A percentile compares a stretch with the other conserved stretches of the same genome.
phyloP scores from a whole-genome alignment of 1,284 basidiomycete species.

The Caloboletus firmus region DNA sequence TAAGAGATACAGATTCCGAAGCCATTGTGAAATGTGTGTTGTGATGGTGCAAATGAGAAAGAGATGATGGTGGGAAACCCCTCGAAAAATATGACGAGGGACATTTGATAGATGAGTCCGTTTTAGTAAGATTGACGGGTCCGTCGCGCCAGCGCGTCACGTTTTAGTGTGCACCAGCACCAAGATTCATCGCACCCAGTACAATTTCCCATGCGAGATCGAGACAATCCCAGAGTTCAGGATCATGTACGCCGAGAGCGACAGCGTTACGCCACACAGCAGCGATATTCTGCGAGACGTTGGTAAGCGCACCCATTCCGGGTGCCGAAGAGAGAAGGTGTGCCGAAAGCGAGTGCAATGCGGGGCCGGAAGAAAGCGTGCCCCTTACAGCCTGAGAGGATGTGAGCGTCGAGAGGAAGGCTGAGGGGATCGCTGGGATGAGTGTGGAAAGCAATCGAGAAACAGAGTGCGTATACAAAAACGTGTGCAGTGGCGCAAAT shows the following conservation, averaged over 20 bases:
- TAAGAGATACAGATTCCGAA: conserved; percentile 34
- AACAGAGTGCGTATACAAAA: conserved; percentile 63
- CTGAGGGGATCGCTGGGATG: conserved; percentile 53
- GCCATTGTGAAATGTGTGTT: conserved; percentile 18
- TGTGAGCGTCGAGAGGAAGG: conserved; percentile 49
- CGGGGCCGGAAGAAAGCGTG: conserved; percentile 44
- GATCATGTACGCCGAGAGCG: conserved; percentile 64
- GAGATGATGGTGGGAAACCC: conserved; percentile 28
- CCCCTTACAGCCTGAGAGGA: conserved; percentile 46
- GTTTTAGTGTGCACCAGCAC: conserved; percentile 38
- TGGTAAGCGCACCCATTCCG: conserved; percentile 47
- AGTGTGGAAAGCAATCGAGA: conserved; percentile 53
- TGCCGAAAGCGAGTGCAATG: conserved; percentile 51
- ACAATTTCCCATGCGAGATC: conserved; percentile 73
- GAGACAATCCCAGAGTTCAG: conserved; percentile 66
- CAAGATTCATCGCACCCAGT: conserved; percentile 63
- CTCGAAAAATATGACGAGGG: conserved; percentile 13
- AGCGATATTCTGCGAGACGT: conserved; percentile 63
- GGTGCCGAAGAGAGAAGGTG: conserved; percentile 47
- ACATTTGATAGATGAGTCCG: conserved; percentile 18
- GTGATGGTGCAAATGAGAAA: conserved; percentile 25
- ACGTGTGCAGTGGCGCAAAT: conserved; percentile 62
- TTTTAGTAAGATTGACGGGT: conserved; percentile 23
- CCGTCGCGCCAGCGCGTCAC: conserved; percentile 21
- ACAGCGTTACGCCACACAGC: conserved; percentile 74